Conservation (phyloP, 148 eudicot genomes). For the Limonium bicolor region DNA sequence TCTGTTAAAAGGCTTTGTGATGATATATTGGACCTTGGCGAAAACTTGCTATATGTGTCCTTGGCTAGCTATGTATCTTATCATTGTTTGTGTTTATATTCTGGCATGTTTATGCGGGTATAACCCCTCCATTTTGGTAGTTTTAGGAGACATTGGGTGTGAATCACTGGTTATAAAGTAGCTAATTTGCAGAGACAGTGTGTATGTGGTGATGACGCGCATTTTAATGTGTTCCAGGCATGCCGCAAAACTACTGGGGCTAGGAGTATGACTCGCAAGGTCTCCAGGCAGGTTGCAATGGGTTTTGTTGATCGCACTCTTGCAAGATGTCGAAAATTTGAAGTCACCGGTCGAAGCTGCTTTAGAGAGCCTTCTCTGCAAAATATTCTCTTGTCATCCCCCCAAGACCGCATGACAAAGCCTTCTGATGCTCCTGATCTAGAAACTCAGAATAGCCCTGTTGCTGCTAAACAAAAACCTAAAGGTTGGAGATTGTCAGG, state of each 20-base stretch:
- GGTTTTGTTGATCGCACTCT: constrained; percentile 37
- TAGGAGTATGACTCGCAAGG: constrained; percentile 30
- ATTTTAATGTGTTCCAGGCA: constrained; percentile 17
- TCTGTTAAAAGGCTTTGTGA: too few species aligned
- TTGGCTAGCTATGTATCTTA: too few species aligned
- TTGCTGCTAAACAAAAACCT: constrained; percentile 12
- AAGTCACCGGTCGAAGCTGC: constrained; percentile 32
- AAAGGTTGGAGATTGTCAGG: constrained; percentile 24
- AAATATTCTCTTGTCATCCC: constrained; percentile 18
- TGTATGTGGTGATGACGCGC: not conserved
- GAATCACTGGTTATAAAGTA: not conserved
- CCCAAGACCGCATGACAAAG: constrained; percentile 15
- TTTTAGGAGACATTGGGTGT: not conserved
- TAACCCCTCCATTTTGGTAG: too few species aligned
- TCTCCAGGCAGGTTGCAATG: constrained; percentile 36
- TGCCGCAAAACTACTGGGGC: constrained; percentile 28
- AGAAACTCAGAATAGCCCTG: constrained; percentile 9
- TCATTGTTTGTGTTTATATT: too few species aligned
- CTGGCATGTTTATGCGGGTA: too few species aligned
- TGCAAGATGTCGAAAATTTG: constrained; percentile 28
- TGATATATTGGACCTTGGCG: too few species aligned
- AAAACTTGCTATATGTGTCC: too few species aligned
- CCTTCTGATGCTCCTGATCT: constrained; percentile 1
- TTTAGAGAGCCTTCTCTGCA: constrained; percentile 35
- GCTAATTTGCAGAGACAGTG: not conserved